Percentiles rank a stretch among this genome's conserved stretches.
These are phyloP conservation scores for Colletotrichum sp. DNA, from an alignment of 2,329 filamentous ascomycete genomes.

Conservation along the genomic window DNA sequence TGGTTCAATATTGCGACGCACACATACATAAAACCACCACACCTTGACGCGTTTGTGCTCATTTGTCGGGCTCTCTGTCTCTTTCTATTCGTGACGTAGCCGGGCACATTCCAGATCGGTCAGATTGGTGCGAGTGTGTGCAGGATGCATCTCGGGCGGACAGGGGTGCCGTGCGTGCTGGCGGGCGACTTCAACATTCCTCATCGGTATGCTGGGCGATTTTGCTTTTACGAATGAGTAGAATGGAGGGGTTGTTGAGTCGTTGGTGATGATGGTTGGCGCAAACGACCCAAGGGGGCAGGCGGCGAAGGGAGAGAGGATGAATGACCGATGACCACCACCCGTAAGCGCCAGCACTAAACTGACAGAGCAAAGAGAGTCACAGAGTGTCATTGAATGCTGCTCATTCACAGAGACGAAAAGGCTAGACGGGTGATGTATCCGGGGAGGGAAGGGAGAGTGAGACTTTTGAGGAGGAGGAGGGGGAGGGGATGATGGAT, in stretches of 20 bases:
- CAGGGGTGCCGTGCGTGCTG: not conserved
- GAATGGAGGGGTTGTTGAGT: not conserved
- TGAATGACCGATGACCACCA: not conserved
- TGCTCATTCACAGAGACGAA: not conserved
- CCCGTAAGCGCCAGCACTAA: not conserved
- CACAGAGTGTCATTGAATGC: not conserved
- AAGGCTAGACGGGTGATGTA: not conserved
- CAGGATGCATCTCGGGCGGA: constrained; percentile 13
- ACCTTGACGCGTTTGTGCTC: not conserved
- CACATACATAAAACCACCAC: not conserved
- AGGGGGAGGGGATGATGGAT: not conserved
- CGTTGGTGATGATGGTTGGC: not conserved
- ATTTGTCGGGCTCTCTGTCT: not conserved
- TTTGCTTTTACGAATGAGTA: not conserved
- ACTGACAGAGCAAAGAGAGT: not conserved
- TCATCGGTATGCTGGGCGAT: not conserved
- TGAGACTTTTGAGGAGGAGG: not conserved
- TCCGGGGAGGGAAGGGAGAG: constrained; percentile 9
- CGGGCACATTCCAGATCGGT: constrained; percentile 12
- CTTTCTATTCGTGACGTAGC: not conserved
- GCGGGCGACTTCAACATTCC: constrained; percentile 4
- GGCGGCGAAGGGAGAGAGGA: constrained; percentile 5
- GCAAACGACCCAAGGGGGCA: not conserved
- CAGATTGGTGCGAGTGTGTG: constrained; percentile 12
- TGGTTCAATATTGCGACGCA: not conserved